phyloP scores from a whole-genome alignment of 2,329 filamentous ascomycete species.

The Colletotrichum destructivum region DNA sequence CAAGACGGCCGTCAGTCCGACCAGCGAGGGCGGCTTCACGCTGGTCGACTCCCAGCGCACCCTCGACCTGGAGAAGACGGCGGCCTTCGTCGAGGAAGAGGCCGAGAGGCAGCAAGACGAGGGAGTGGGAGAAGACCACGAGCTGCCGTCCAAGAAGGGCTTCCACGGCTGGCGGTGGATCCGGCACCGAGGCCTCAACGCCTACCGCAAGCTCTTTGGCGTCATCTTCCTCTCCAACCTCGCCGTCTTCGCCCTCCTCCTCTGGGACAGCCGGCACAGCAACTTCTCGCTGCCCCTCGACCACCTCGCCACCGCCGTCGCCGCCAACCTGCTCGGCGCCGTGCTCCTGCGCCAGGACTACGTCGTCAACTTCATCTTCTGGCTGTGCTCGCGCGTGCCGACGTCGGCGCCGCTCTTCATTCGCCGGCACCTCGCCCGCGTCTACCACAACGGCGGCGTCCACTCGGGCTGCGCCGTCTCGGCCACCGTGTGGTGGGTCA shows the following conservation, averaged over 20 bases:
- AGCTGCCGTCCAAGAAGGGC: slow-evolving; percentile 59
- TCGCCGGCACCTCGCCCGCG: slow-evolving; percentile 62
- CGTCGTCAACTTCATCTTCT: slow-evolving; percentile 68
- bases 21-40: slow-evolving; percentile 33
- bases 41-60: slow-evolving; percentile 31
- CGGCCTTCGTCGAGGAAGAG: slow-evolving; percentile 26
- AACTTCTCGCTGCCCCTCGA: slow-evolving; percentile 50
- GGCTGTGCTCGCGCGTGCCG: slow-evolving; percentile 60
- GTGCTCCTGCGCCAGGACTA: slow-evolving; percentile 68
- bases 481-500: slow-evolving; percentile 65
- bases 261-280: slow-evolving; percentile 47
- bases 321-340: slow-evolving; percentile 64
- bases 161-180: slow-evolving; percentile 58
- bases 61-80: slow-evolving; percentile 40
- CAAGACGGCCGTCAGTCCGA: slow-evolving; percentile 22
- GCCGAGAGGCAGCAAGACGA: slow-evolving; percentile 15
- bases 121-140: slow-evolving; percentile 42
- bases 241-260: slow-evolving; percentile 60
- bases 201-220: slow-evolving; percentile 71
- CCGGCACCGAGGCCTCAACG: slow-evolving; percentile 63
- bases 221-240: slow-evolving; percentile 66
- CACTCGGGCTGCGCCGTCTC: slow-evolving; percentile 67
- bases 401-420: slow-evolving; percentile 64
- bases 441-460: slow-evolving; percentile 68
- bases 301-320: slow-evolving; percentile 59